Conservation (phyloP, 345 rosid genomes). For the Citrus sp. region DNA sequence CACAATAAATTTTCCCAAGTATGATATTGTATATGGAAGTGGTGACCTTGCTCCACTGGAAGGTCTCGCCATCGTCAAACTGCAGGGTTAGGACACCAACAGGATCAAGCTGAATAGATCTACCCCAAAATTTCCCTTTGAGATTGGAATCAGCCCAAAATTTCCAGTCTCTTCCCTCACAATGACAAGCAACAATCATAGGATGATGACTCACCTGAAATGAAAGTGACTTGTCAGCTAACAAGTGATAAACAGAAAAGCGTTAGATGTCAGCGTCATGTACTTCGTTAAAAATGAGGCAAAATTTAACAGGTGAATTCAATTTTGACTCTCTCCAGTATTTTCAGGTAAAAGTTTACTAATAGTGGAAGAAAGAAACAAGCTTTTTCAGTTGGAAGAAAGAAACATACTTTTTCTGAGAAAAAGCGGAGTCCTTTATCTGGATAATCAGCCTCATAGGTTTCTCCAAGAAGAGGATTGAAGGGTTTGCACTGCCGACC, state of each 20-base stretch:
- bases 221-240: slow-evolving; percentile 23
- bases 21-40: slow-evolving; percentile 98
- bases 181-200: slow-evolving; percentile 94
- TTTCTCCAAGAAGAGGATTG: slow-evolving; percentile 97
- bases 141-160: slow-evolving; percentile 99
- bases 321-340: not conserved
- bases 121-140: slow-evolving; percentile 97
- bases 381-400: slow-evolving; percentile 63
- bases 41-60: slow-evolving; percentile 98
- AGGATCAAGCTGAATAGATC: slow-evolving; percentile 98
- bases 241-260: slow-evolving; percentile 1
- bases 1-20: slow-evolving; percentile 91
- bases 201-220: slow-evolving; percentile 98
- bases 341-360: not conserved
- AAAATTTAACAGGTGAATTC: not conserved
- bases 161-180: slow-evolving; percentile 99
- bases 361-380: slow-evolving; percentile 1
- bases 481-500: slow-evolving; percentile 98
- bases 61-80: slow-evolving; percentile 87
- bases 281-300: not conserved
- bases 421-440: slow-evolving; percentile 97
- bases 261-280: slow-evolving; percentile 1
- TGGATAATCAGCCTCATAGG: slow-evolving; percentile 97
- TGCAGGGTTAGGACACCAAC: slow-evolving; percentile 81
- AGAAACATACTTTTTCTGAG: slow-evolving; percentile 73